These are phyloP conservation scores for Neodidymelliopsis sp. DNA, from an alignment of 2,329 filamentous ascomycete species.

Conservation along the genomic window DNA sequence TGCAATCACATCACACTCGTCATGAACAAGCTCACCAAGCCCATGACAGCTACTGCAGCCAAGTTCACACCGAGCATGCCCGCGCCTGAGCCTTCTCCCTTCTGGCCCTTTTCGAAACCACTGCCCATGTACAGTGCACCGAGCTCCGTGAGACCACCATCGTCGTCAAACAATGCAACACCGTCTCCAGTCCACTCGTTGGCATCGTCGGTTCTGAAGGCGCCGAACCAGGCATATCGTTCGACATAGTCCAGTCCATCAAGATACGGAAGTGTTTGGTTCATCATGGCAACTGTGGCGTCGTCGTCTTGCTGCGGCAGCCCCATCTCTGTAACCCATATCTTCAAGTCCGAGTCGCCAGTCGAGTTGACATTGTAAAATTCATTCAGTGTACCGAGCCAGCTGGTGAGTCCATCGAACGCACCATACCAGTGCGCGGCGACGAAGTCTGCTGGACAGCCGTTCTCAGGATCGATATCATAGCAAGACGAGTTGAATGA, in stretches of 20 bases:
- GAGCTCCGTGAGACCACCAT: constrained; percentile 42
- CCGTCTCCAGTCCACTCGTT: constrained; percentile 48
- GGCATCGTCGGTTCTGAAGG: constrained; percentile 42
- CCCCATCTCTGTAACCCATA: constrained; percentile 85
- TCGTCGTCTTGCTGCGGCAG: constrained; percentile 63
- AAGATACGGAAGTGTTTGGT: constrained; percentile 71
- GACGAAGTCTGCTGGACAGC: constrained; percentile 60
- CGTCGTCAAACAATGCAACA: constrained; percentile 43
- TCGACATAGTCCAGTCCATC: constrained; percentile 63
- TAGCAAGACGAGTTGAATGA: constrained; percentile 69
- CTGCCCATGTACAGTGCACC: constrained; percentile 45
- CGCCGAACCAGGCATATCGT: constrained; percentile 47
- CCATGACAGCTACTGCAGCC: constrained; percentile 16
- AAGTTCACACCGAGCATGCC: constrained; percentile 9
- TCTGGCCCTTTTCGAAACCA: constrained; percentile 40
- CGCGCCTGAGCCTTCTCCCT: constrained; percentile 31
- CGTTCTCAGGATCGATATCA: constrained; percentile 45
- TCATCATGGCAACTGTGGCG: constrained; percentile 72
- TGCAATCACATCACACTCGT: constrained; percentile 5
- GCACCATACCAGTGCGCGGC: constrained; percentile 67
- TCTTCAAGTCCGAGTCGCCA: constrained; percentile 50
- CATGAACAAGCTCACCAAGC: constrained; percentile 6
- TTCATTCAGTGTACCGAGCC: constrained; percentile 67
- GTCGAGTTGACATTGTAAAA: constrained; percentile 59
- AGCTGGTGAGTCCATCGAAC: constrained; percentile 71